These are phyloP conservation scores for Dendrobium huoshanense DNA, from an alignment of 106 monocot genomes.

Conservation along the genomic window DNA sequence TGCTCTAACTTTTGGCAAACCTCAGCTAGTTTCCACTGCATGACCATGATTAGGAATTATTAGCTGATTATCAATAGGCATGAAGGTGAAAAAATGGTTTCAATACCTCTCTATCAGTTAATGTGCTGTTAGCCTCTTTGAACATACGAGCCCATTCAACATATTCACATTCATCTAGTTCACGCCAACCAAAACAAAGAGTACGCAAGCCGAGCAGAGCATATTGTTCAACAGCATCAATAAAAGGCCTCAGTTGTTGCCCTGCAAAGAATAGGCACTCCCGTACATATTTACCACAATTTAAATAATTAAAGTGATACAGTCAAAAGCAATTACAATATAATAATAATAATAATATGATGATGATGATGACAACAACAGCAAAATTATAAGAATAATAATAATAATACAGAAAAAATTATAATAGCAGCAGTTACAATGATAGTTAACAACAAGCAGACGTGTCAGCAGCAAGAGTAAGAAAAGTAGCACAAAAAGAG, in stretches of 20 bases:
- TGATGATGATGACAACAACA: too few species aligned
- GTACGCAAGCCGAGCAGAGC: slow-evolving; percentile 79
- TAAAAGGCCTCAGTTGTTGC: slow-evolving; percentile 48
- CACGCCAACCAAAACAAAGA: slow-evolving; percentile 81
- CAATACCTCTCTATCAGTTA: slow-evolving; percentile 88
- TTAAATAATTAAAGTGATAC: neutral
- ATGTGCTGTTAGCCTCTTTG: slow-evolving; percentile 72
- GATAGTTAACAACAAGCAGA: too few species aligned
- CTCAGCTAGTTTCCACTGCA: slow-evolving; percentile 84
- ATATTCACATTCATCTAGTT: slow-evolving; percentile 79
- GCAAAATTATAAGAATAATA: too few species aligned
- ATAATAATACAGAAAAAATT: too few species aligned
- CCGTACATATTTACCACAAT: neutral
- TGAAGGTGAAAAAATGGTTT: neutral
- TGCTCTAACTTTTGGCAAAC: slow-evolving; percentile 80
- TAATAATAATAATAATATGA: neutral
- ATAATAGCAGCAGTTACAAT: too few species aligned
- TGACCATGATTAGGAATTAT: neutral
- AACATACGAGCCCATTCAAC: slow-evolving; percentile 75
- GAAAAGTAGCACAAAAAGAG: too few species aligned
- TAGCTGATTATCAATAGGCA: slow-evolving; percentile 8
- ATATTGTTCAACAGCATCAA: slow-evolving; percentile 93
- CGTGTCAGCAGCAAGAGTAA: too few species aligned
- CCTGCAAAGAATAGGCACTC: slow-evolving; percentile 38
- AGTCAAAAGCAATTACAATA: neutral